Conservation (phyloP, 2,329 filamentous ascomycete species). For the Nothopassalora personata region DNA sequence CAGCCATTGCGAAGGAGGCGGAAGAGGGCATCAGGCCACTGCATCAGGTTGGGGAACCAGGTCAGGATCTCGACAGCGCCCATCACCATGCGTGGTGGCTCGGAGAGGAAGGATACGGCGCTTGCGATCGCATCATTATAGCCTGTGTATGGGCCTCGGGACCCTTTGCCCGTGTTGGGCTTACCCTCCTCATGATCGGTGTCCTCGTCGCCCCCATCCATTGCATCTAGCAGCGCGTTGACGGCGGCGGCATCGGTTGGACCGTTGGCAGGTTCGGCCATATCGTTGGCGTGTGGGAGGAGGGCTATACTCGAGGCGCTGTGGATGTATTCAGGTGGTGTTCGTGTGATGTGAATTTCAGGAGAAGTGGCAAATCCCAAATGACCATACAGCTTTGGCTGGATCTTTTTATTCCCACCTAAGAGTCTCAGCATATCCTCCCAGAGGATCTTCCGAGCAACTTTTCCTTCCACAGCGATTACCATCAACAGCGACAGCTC, state of each 20-base stretch:
- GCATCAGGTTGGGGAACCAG: not conserved
- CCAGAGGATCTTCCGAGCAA: no score
- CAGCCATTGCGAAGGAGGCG: not conserved
- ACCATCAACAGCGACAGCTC: no score
- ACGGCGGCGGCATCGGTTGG: not conserved
- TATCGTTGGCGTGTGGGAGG: no score
- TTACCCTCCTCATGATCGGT: not conserved
- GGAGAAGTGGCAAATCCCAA: no score
- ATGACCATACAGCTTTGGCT: no score
- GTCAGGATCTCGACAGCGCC: not conserved
- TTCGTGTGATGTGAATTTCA: no score
- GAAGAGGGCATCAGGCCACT: not conserved
- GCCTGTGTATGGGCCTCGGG: not conserved
- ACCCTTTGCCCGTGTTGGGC: not conserved
- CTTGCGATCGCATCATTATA: not conserved
- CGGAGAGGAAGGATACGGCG: not conserved
- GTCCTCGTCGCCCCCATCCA: not conserved
- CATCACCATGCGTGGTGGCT: not conserved
- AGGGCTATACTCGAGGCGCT: no score
- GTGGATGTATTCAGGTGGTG: no score
- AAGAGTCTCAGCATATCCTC: no score
- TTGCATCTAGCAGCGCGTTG: not conserved
- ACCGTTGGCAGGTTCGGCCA: no score
- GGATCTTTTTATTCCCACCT: no score
- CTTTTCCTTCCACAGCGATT: no score